Percentiles rank a stretch among this genome's conserved stretches.
These are phyloP conservation scores for Brassica juncea DNA, from an alignment of 345 rosid species.

Conservation along the genomic window DNA sequence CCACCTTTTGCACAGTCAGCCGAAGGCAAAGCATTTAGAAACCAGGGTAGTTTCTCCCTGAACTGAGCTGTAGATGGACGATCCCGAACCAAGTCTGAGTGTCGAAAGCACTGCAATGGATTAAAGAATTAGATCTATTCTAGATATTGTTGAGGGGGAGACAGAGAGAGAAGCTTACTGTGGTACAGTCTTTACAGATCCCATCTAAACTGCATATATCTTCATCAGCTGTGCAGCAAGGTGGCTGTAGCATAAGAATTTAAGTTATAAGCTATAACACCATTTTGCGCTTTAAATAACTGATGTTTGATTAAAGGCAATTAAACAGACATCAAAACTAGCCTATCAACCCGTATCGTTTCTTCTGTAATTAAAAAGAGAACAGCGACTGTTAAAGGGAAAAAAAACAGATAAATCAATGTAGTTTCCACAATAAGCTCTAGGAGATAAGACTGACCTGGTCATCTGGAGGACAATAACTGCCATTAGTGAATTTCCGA, in stretches of 20 bases:
- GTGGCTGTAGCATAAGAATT: constrained; percentile 58
- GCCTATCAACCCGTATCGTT: constrained; percentile 15
- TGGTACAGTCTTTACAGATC: constrained; percentile 88
- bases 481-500: constrained; percentile 73
- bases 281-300: constrained; percentile 25
- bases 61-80: constrained; percentile 82
- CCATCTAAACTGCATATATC: constrained; percentile 71
- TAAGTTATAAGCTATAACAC: constrained; percentile 23
- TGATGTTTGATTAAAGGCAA: constrained; percentile 25
- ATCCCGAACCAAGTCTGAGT: constrained; percentile 65
- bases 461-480: constrained; percentile 95
- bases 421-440: constrained; percentile 15
- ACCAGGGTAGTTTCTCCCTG: constrained; percentile 89
- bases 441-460: constrained; percentile 60
- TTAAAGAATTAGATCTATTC: constrained; percentile 35
- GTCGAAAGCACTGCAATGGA: constrained; percentile 80
- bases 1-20: constrained; percentile 99
- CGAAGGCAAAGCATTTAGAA: constrained; percentile 87
- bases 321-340: constrained; percentile 1
- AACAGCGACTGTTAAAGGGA: not conserved
- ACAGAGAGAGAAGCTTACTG: constrained; percentile 50
- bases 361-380: not conserved
- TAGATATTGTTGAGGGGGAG: constrained; percentile 6
- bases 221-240: constrained; percentile 81
- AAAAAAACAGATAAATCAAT: constrained; percentile 11